Percentiles rank a stretch among this genome's conserved stretches.
Conservation (phyloP, 2,329 filamentous ascomycete species). For the Zymoseptoria brevis region DNA sequence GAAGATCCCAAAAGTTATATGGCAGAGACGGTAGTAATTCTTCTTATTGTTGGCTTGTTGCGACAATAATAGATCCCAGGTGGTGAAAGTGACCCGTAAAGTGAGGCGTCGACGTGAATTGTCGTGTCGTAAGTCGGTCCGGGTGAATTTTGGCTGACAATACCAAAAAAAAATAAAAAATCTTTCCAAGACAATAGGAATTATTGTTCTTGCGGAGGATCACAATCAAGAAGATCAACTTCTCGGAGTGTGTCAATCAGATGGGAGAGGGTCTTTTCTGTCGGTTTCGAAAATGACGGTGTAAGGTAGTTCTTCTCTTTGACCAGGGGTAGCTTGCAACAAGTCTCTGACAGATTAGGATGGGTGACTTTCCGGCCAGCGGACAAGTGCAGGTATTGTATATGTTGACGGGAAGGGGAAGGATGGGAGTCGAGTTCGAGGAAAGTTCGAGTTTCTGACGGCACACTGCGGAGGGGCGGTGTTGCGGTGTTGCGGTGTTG, state of each 20-base stretch:
- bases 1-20: not conserved
- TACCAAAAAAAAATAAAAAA: slow-evolving; percentile 4
- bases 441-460: slow-evolving; percentile 12
- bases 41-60: slow-evolving; percentile 18
- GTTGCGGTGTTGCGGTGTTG: no score
- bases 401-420: slow-evolving; percentile 1
- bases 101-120: not conserved
- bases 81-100: not conserved
- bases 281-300: slow-evolving; percentile 16
- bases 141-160: slow-evolving; percentile 3
- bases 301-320: slow-evolving; percentile 12
- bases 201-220: slow-evolving; percentile 10
- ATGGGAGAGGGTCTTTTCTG: not conserved
- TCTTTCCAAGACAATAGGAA: slow-evolving; percentile 5
- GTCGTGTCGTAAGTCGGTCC: not conserved
- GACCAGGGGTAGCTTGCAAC: slow-evolving; percentile 15
- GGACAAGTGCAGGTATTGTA: slow-evolving; percentile 20
- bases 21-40: slow-evolving; percentile 4
- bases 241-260: slow-evolving; percentile 1
- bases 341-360: slow-evolving; percentile 19
- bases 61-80: slow-evolving; percentile 21
- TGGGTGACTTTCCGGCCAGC: slow-evolving; percentile 28
- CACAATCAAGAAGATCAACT: slow-evolving; percentile 21
- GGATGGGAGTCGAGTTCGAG: slow-evolving; percentile 14
- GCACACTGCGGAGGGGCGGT: slow-evolving; percentile 16